Evolutionary conservation across 2,329 filamentous ascomycete genomes (phyloP), one percentile per base, ranked within the genome.

Genomic region (Cadophora malorum): DNA sequence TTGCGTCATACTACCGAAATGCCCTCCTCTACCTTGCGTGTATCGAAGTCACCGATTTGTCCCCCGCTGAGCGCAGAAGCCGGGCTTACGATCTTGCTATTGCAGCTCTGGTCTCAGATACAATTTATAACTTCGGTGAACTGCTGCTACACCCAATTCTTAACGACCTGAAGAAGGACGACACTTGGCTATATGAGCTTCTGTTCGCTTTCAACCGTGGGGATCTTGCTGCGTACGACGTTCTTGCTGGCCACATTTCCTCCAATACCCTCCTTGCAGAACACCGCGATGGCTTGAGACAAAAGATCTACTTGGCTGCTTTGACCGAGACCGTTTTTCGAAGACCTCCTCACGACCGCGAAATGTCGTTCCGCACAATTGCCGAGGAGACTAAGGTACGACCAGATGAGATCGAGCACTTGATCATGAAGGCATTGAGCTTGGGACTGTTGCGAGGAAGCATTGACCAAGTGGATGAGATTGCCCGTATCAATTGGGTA

Each of bases 71-170:
- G 79, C 91, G 92, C 75, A 90, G 90, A 79, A 87, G 86, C 68
- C 90, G 95, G 75, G 96, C 96, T 55, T 97, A 97, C 82, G 94
- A 97, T 79, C 90, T 99, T 70, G 92, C 92, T 77, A 90, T 98
- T 64, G 94, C 96, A 33, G 96, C 96, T 10, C 86, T 99, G 9
- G 92, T 97, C 49, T 97, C 94, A 62, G 92, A 95, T 77, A 93
- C 89, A 76, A 99, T 98, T 83, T 98, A 99, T 88, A 99, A 99
- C 84, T 99, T 99, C 76, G 96, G 96, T 80, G 96, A 99, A 84
- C 90, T 99, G n/a, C 88, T 99, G 38, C 88, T 99, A 74, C 96
- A 99, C 79, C 96, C 96, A 3, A 97, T 99, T 77, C 90, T 99
- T 71, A 92, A 97, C 78, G 90, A 91, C 23, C 88, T 99, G 28